phyloP scores from a whole-genome alignment of 2,329 filamentous ascomycete genomes.

The Aspergillus sp. region DNA sequence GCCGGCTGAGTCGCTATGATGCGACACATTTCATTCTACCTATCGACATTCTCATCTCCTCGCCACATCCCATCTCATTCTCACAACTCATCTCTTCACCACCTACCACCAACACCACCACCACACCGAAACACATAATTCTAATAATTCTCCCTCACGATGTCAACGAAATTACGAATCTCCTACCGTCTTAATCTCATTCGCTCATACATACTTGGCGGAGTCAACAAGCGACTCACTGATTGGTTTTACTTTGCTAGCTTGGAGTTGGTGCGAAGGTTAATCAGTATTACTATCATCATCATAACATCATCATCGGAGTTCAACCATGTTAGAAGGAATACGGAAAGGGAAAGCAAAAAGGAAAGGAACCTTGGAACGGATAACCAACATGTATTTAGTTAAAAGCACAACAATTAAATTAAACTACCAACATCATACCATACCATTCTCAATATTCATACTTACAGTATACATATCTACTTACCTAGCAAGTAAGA shows the following conservation, averaged over 20 bases:
- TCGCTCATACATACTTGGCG: slow-evolving; percentile 4
- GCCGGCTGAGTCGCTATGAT: slow-evolving; percentile 11
- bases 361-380: slow-evolving; percentile 1
- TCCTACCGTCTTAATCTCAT: slow-evolving; percentile 5
- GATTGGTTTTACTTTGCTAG: slow-evolving; percentile 2
- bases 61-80: not conserved
- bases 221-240: slow-evolving; percentile 2
- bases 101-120: not conserved
- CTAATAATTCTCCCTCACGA: slow-evolving; percentile 9
- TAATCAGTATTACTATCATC: not conserved
- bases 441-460: too few relatives aligned
- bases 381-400: slow-evolving; percentile 1
- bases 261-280: slow-evolving; percentile 8
- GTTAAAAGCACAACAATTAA: not conserved
- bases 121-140: not conserved
- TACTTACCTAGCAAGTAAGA: too few relatives aligned
- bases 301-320: not conserved
- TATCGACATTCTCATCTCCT: not conserved
- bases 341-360: not conserved
- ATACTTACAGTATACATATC: too few relatives aligned
- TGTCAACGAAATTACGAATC: slow-evolving; percentile 9
- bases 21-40: not conserved
- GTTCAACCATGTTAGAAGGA: not conserved
- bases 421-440: not conserved
- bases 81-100: not conserved